Percentiles rank a stretch among this genome's conserved stretches.
Evolutionary conservation across 164 flowering plant genomes (phyloP).

Genomic region (Macadamia integrifolia): DNA sequence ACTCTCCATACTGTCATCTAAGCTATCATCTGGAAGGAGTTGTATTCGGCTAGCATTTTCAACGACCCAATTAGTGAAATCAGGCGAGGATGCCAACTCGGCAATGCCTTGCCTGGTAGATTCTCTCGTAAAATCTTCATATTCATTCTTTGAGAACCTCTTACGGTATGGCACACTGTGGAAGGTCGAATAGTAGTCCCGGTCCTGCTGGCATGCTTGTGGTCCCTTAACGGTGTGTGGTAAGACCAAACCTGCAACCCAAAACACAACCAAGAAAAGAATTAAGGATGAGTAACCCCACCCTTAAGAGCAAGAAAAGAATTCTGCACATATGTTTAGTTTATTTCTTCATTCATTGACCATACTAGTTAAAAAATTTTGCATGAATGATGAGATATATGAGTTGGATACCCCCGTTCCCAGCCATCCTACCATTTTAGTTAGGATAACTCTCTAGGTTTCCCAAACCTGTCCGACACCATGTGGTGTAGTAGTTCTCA

Average conservation of each 20-base stretch:
- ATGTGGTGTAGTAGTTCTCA: too few species aligned
- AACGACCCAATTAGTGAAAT: constrained; percentile 69
- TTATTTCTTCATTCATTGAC: too few species aligned
- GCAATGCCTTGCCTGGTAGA: constrained; percentile 64
- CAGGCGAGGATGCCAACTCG: constrained; percentile 69
- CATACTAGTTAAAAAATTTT: too few species aligned
- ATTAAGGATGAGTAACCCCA: background rate
- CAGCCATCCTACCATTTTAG: too few species aligned
- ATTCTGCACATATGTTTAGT: too few species aligned
- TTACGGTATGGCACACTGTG: constrained; percentile 55
- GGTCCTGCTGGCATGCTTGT: constrained; percentile 17
- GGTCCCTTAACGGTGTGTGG: constrained; percentile 8
- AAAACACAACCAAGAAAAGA: background rate
- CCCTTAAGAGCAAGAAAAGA: background rate
- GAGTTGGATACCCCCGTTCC: too few species aligned
- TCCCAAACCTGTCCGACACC: too few species aligned
- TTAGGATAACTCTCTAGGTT: too few species aligned
- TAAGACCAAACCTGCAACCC: constrained; percentile 11
- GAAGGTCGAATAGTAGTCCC: constrained; percentile 60
- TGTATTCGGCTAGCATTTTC: constrained; percentile 61
- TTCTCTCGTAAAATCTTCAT: constrained; percentile 64
- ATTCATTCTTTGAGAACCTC: constrained; percentile 64
- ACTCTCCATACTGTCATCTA: constrained; percentile 53
- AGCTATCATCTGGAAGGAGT: constrained; percentile 42
- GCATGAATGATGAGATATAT: too few species aligned